A percentile compares a stretch with the other conserved stretches of the same genome.
Conservation (phyloP, 768 basidiomycete species). For the Exidia glandulosa region DNA sequence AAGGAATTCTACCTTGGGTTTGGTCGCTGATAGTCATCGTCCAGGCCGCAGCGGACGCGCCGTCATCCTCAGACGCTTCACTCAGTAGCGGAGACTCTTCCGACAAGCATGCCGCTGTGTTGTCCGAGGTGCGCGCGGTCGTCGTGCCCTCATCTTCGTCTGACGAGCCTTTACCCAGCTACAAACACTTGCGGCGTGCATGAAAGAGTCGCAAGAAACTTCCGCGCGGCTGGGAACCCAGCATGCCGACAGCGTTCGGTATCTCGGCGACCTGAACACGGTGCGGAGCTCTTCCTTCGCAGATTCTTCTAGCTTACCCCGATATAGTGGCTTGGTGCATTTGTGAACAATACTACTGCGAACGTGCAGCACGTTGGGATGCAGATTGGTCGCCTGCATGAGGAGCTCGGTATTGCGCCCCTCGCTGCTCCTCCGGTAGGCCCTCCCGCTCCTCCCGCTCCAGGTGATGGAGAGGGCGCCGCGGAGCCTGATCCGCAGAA, state of each 20-base stretch:
- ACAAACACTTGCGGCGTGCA: neutral
- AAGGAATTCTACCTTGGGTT: too few relatives aligned
- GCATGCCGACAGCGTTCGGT: constrained; percentile 64
- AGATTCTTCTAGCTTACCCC: neutral
- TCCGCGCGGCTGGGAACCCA: constrained; percentile 19
- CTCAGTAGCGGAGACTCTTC: neutral
- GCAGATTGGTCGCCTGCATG: neutral
- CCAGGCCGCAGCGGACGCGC: too few relatives aligned
- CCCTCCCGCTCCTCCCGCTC: neutral
- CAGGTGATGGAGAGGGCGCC: neutral
- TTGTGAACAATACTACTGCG: neutral
- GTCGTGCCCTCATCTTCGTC: neutral
- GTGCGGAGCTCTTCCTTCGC: constrained; percentile 20
- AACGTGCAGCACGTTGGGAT: neutral
- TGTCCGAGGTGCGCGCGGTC: neutral
- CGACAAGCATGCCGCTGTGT: neutral
- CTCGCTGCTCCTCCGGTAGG: neutral
- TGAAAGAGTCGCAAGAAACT: neutral
- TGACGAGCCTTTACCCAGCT: neutral
- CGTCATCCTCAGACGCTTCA: too few relatives aligned
- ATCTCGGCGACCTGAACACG: constrained; percentile 65
- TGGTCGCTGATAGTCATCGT: too few relatives aligned
- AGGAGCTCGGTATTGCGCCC: neutral
- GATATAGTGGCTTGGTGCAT: neutral
- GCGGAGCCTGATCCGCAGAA: constrained; percentile 3